Base-by-base conservation (phyloP, 75 land plant genomes). In the Picea sitchensis region DNA sequence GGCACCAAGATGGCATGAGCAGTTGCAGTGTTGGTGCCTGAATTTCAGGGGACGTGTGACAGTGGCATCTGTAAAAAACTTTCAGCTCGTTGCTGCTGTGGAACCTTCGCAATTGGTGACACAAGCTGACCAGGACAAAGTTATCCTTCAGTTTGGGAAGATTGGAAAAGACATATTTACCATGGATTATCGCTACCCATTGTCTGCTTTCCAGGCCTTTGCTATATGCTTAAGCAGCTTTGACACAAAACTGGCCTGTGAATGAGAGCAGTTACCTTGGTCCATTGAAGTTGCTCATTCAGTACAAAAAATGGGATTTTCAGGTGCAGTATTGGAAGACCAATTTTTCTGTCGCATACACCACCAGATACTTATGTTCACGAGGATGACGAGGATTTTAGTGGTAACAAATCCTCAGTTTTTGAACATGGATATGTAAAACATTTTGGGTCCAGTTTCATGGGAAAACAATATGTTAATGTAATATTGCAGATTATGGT, bases 11-110 rank as follows among this genome's bases (percentile, higher is more conserved):
- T 91, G 92, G 92, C 92, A 91, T 64, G 92, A 91, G 47, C 92
- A 91, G 73, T 58, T 91, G 57, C 88, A 91, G 62, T 91, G 92
- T 75, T 91, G 92, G 90, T 91, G 92, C 77, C 79, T 91, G 14
- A 91, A 91, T 76, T 91, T 91, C 76, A 82, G 79, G 14, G 91
- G 93, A 3, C 83, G 93, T 75, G 93, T 91, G 14, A 91, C 93
- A 11, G 91, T 91, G 61, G 91, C 93, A 13, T 91, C 93, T 3
- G 93, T 91, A 2, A 91, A 91, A 82, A 91, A 91, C 44, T 91
- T 91, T 64, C 93, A 91, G 77, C 88, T 91, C 5, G 86, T 91
- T 58, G 91, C 93, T 36, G 90, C 91, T 0, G 47, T 65, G 11
- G 83, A 81, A 38, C 82, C 88, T n/a, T 78, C 74, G 9, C 81